A percentile compares a stretch with the other conserved stretches of the same genome.
These are phyloP conservation scores for Medakamo hakoo DNA, from an alignment of 139 green algal genomes.

Conservation along the genomic window DNA sequence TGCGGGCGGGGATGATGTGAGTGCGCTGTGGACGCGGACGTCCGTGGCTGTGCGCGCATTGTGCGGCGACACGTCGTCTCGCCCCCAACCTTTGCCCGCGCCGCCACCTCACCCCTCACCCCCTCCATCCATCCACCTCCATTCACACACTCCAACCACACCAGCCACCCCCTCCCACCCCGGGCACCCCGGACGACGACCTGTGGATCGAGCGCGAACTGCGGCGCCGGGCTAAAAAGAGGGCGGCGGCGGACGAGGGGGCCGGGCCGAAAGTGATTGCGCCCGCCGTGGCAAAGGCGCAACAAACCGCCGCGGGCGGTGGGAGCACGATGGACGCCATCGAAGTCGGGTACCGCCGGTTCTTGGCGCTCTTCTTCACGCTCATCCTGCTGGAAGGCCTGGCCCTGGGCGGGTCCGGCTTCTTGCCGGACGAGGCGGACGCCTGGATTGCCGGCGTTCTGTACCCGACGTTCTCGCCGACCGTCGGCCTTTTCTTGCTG, in stretches of 20 bases:
- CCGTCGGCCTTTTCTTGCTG: slow-evolving; percentile 30
- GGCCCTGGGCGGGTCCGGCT: slow-evolving; percentile 13
- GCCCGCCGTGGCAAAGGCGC: too few relatives aligned
- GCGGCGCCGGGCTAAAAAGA: not conserved
- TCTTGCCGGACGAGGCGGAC: slow-evolving; percentile 33
- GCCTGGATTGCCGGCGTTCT: slow-evolving; percentile 26
- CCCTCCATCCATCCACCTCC: too few relatives aligned
- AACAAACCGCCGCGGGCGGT: not conserved
- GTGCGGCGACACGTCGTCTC: too few relatives aligned
- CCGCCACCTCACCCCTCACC: too few relatives aligned
- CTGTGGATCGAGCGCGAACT: not conserved
- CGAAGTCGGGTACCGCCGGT: not conserved
- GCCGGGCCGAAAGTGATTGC: not conserved
- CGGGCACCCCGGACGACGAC: not conserved
- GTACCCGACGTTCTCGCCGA: slow-evolving; percentile 37
- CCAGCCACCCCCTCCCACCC: not conserved
- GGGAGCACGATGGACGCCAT: not conserved
- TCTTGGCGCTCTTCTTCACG: not conserved
- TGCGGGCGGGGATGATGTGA: too few relatives aligned
- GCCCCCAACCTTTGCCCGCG: too few relatives aligned
- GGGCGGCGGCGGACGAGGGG: not conserved
- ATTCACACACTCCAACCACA: too few relatives aligned
- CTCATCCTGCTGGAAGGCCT: not conserved
- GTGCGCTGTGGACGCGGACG: too few relatives aligned
- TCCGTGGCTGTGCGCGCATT: too few relatives aligned